phyloP scores from a whole-genome alignment of 108 stramenopile species.

The Cyclotella baltica region DNA sequence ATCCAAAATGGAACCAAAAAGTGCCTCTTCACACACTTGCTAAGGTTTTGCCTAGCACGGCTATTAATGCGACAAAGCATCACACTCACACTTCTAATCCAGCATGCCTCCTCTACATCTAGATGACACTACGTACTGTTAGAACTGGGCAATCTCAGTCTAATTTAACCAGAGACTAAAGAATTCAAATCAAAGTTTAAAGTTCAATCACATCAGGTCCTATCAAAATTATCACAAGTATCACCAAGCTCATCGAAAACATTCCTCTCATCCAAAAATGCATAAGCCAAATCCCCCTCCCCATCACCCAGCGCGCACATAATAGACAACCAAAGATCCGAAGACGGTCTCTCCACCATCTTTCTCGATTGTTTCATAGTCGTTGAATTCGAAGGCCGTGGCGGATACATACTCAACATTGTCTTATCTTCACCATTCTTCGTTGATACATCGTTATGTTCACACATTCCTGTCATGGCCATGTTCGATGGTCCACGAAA shows the following conservation, averaged over 20 bases:
- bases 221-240: constrained; percentile 53
- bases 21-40: too few relatives aligned
- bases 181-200: too few relatives aligned
- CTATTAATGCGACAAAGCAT: too few relatives aligned
- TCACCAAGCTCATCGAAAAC: constrained; percentile 47
- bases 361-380: constrained; percentile 18
- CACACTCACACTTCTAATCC: too few relatives aligned
- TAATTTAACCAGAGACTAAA: too few relatives aligned
- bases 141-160: too few relatives aligned
- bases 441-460: constrained; percentile 47
- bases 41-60: too few relatives aligned
- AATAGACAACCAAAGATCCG: constrained; percentile 86
- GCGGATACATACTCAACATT: constrained; percentile 39
- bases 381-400: constrained; percentile 41
- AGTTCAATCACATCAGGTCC: constrained; percentile 1
- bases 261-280: constrained; percentile 52
- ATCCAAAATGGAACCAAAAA: too few relatives aligned
- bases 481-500: constrained; percentile 73
- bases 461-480: constrained; percentile 72
- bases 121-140: too few relatives aligned
- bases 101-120: too few relatives aligned
- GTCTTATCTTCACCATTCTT: constrained; percentile 21
- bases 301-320: constrained; percentile 79
- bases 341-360: constrained; percentile 45
- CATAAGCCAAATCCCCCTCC: constrained; percentile 74